Conservation (phyloP, 2,329 filamentous ascomycete genomes). For the Exophiala phaeomuriformis region DNA sequence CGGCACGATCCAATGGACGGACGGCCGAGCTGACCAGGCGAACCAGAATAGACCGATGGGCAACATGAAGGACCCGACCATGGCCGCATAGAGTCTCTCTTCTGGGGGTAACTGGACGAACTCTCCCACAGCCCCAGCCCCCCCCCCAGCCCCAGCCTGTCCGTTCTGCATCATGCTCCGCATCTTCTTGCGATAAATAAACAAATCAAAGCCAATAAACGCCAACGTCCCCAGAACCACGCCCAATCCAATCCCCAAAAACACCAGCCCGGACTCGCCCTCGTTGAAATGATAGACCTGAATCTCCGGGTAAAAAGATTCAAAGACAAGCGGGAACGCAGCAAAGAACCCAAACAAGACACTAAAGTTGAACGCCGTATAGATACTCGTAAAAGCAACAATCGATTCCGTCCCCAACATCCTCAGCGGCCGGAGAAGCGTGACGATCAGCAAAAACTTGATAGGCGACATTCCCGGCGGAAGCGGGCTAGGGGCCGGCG, state of each 20-base stretch:
- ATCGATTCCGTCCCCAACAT: slow-evolving; percentile 64
- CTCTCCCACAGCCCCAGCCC: slow-evolving; percentile 8
- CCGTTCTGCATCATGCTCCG: background rate
- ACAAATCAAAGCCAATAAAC: slow-evolving; percentile 24
- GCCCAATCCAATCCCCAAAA: slow-evolving; percentile 71
- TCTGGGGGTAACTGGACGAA: slow-evolving; percentile 39
- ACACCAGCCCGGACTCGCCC: slow-evolving; percentile 65
- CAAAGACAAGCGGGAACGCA: slow-evolving; percentile 75
- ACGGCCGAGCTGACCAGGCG: slow-evolving; percentile 37
- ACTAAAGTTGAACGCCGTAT: slow-evolving; percentile 69
- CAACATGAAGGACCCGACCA: slow-evolving; percentile 44
- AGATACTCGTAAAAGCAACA: slow-evolving; percentile 59
- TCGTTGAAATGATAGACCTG: slow-evolving; percentile 58
- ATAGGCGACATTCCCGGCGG: slow-evolving; percentile 49
- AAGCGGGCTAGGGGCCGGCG: slow-evolving; percentile 60
- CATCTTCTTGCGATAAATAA: slow-evolving; percentile 23
- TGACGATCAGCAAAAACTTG: slow-evolving; percentile 35
- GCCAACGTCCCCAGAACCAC: slow-evolving; percentile 48
- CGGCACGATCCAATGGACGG: slow-evolving; percentile 37
- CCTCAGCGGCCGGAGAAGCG: slow-evolving; percentile 49
- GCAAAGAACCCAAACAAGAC: slow-evolving; percentile 80
- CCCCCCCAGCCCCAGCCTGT: no score
- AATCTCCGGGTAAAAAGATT: slow-evolving; percentile 34
- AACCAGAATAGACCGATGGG: slow-evolving; percentile 45
- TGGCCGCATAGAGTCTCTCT: slow-evolving; percentile 42